phyloP scores from a whole-genome alignment of 352 stramenopile species.

The Peronosclerospora sorghi region DNA sequence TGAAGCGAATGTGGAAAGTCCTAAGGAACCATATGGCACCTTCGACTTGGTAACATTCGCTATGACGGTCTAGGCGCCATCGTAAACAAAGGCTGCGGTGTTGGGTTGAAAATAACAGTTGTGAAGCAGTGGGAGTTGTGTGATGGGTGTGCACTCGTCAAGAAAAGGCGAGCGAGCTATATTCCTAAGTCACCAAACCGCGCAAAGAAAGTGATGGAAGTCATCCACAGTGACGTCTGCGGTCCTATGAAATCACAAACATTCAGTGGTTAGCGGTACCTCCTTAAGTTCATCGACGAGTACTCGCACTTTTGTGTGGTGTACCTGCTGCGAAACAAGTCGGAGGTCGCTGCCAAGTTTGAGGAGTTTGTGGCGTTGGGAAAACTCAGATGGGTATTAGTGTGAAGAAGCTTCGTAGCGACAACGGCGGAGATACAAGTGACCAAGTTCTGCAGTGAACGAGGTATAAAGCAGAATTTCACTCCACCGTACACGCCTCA shows the following conservation, averaged over 20 bases:
- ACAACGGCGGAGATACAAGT: constrained; percentile 8
- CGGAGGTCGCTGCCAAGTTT: constrained; percentile 10
- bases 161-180: background rate
- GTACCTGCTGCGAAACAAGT: too few relatives aligned
- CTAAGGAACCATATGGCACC: background rate
- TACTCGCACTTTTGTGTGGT: constrained; percentile 1
- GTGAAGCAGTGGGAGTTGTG: background rate
- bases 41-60: too few relatives aligned
- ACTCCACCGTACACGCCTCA: constrained; percentile 9
- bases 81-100: background rate
- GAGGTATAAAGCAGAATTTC: constrained; percentile 12
- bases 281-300: background rate
- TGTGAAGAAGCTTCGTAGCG: constrained; percentile 2
- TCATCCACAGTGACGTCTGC: constrained; percentile 1
- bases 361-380: constrained; percentile 2
- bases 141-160: background rate
- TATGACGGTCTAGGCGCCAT: too few relatives aligned
- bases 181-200: background rate
- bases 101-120: background rate
- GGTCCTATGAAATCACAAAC: constrained; percentile 1
- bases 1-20: background rate
- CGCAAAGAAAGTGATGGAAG: background rate
- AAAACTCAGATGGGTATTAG: constrained; percentile 8
- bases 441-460: constrained; percentile 2
- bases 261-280: constrained; percentile 1